Base-by-base conservation (phyloP, 2,329 filamentous ascomycete genomes). In the Penicillium sp. region DNA sequence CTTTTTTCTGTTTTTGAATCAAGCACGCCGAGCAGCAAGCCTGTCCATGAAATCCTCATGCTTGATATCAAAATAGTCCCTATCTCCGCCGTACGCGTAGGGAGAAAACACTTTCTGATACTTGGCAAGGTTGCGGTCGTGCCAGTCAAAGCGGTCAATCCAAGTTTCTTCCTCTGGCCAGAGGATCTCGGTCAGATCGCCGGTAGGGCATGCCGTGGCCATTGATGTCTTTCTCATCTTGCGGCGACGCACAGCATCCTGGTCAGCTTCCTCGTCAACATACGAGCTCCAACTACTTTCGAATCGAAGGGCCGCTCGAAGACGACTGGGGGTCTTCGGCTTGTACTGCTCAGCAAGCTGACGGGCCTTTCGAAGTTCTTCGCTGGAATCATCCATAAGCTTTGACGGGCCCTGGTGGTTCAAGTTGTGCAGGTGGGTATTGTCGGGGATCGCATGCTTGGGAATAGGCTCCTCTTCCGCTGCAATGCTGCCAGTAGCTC, bases 241-340 rank as follows among this genome's bases (percentile, higher is more conserved):
- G 10, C 41, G 34, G 6, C 47, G 47, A n/a, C 42, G 46, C 7
- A 43, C 10, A 17, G 19, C 7, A 6, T 43, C 5, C 15, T 29
- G 32, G 0, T 45, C 22, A 13, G 19, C 7, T 9, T 43, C 8
- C 10, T 29, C 43, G 0, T 45, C 22, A 17, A n/a, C n/a, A 6
- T 12, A 13, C 6, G 15, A 37, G 22, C 9, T 45, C 10, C 19
- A 31, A n/a, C 41, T 32, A 12, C 21, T 33, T 5, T 38, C 42
- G 5, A 42, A 47, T 1, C 43, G 48, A n/a, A 42, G 48, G n/a
- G 66, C 56, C 38, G 67, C 64, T 38, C 70, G 68, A 34, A 74
- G 65, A 5, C 69, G 63, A 52, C 71, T 73, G 3, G 70, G 69
- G 6, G 64, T 68, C 52, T 69, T 70, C 1, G 72, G 72, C 40